Evolutionary conservation across 306 rosid species (phyloP), one percentile per base, ranked within the genome.

Genomic region (Luffa acutangula): DNA sequence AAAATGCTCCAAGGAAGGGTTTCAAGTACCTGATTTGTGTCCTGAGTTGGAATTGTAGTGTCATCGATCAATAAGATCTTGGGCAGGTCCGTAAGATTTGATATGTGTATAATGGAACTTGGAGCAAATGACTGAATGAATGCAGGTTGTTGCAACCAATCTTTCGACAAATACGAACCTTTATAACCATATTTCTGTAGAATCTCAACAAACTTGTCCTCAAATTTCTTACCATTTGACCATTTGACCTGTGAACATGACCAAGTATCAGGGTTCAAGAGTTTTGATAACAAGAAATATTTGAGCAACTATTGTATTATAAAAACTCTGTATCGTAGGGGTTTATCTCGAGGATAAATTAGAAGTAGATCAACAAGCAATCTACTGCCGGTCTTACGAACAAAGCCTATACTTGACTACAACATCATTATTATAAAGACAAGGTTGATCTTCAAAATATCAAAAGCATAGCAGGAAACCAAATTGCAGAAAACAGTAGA

Each of bases 81-180:
- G 79, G 98, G 98, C 81, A 89, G 86, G 82, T 88, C 93, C 0
- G 97, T 92, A 78, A 87, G 88, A 42, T 90, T 92, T 85, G 97
- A 85, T 80, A 83, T 58, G 70, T 90, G 62, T 81, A 92, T 78
- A 52, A 94, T 95, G 64, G 98, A 94, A 57, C 94, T 86, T 78
- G 98, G 97, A 88, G 98, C 98, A 79, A 94, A 92, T 73, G 98
- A 94, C 85, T 94, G 98, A 81, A 94, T 82, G 74, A 92, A 90
- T 83, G 73, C 96, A 74, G 97, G 98, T 80, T 92, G 90, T 80
- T 89, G 85, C 87, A 92, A 79, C 98, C 98, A 94, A 34, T 94
- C 83, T 83, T 92, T 85, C 12, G 97, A 94, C 85, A 90, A 33
- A 84, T 92, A 94, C 78, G 93, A 84, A 85, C 98, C 98, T 86